These are phyloP conservation scores for Prunus mume DNA, from an alignment of 306 rosid species.

Conservation along the genomic window DNA sequence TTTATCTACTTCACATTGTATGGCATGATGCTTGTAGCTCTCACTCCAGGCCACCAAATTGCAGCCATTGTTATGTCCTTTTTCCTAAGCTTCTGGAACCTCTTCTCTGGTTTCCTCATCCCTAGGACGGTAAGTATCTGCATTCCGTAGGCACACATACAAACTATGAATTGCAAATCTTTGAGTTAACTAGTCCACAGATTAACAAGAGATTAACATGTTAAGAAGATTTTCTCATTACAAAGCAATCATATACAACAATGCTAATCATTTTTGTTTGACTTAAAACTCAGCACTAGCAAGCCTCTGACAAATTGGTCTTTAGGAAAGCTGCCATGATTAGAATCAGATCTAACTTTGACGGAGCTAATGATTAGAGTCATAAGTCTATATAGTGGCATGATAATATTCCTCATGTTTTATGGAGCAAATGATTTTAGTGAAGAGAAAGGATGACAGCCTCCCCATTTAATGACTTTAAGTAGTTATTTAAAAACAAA, in stretches of 20 bases:
- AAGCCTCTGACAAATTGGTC: too few species aligned
- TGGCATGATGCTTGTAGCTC: slow-evolving; percentile 62
- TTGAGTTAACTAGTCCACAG: too few species aligned
- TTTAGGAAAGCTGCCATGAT: too few species aligned
- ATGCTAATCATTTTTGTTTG: neutral
- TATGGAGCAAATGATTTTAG: too few species aligned
- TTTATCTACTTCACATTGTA: slow-evolving; percentile 57
- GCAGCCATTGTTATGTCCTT: slow-evolving; percentile 53
- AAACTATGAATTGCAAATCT: slow-evolving; percentile 1
- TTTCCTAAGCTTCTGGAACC: slow-evolving; percentile 55
- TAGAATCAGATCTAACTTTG: too few species aligned
- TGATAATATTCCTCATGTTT: too few species aligned
- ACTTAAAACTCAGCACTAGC: neutral
- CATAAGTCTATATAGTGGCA: too few species aligned
- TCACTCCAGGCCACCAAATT: slow-evolving; percentile 53
- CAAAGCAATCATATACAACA: neutral
- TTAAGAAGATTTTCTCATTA: neutral
- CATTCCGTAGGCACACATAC: neutral
- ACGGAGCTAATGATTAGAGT: too few species aligned
- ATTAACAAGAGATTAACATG: neutral
- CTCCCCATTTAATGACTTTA: too few species aligned
- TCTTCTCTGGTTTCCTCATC: slow-evolving; percentile 56
- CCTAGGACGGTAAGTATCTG: slow-evolving; percentile 37
- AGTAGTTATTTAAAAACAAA: too few species aligned
- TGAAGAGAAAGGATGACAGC: too few species aligned